Evolutionary conservation across 2,329 filamentous ascomycete species (phyloP), one percentile per base, ranked within the genome.

Genomic region (Phyllachora maydis): DNA sequence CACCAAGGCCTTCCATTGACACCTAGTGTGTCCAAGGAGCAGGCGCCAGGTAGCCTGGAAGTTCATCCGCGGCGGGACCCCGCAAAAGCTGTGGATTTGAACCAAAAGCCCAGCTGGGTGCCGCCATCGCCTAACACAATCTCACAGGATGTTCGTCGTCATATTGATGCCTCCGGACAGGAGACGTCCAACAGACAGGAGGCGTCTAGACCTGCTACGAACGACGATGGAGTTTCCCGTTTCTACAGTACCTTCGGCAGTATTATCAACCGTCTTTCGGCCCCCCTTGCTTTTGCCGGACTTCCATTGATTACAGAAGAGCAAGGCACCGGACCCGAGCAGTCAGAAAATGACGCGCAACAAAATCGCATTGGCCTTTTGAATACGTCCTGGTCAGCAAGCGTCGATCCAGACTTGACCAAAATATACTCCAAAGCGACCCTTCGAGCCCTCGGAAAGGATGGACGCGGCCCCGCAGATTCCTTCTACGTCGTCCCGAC

Each of bases 401-500:
- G 31, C 43, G 26, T 54, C 2, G 70, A 78, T 11, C 77, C 81
- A 0, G 82, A 95, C 34, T 62, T 92, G 14, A 71, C 67, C 35
- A 76, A 72, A 29, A 65, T 91, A 15, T 90, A 90, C 43, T 92
- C 82, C 19, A 71, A 69, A 33, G 81, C 85, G 8, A 79, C 85
- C 4, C 60, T 95, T 25, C 65, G 73, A 24, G 79, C 83, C 1
- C 60, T 92, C 19, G 61, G 68, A 11, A 70, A 77, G 26, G 71
- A 73, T 15, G 67, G 66, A 1, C 16, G 9, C 16, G 16, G 16
- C 16, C 6, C 9, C 6, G 65, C 59, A 28, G 76, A 77, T 36
- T 88, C 77, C 6, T 98, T 98, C 51, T 95, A 93, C 43, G 76
- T 95, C 2, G 88, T 98, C 1, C 88, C 85, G 4, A 77, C 78